Evolutionary conservation across 148 eudicot genomes (phyloP).

Genomic region (Selenicereus undatus): DNA sequence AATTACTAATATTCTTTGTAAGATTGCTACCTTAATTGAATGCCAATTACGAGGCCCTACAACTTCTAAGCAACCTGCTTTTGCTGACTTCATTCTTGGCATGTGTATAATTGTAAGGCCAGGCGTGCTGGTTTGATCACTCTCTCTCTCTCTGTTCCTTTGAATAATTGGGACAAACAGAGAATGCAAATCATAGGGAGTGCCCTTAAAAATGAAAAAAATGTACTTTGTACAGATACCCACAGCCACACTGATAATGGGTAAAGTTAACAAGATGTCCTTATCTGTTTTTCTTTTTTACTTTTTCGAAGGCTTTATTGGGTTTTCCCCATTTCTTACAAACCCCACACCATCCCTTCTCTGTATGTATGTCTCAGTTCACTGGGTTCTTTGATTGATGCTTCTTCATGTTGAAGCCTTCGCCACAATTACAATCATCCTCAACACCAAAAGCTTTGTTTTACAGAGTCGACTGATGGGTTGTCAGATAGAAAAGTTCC

Average conservation of each 20-base stretch:
- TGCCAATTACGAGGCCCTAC: constrained; percentile 10
- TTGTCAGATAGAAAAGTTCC: not conserved
- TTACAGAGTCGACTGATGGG: constrained; percentile 8
- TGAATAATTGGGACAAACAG: constrained; percentile 2
- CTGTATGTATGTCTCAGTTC: not conserved
- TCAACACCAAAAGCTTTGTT: constrained; percentile 12
- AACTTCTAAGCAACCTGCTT: not conserved
- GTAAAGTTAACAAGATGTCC: constrained; percentile 14
- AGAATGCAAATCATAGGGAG: constrained; percentile 3
- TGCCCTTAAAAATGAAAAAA: constrained; percentile 9
- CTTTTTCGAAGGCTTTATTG: constrained; percentile 9
- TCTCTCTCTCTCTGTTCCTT: not conserved
- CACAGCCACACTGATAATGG: constrained; percentile 10
- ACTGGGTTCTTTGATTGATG: constrained; percentile 34
- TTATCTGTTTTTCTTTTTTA: constrained; percentile 8
- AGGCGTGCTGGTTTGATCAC: constrained; percentile 29
- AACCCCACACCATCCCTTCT: not conserved
- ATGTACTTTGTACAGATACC: constrained; percentile 27
- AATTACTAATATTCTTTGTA: not conserved
- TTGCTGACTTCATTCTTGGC: not conserved
- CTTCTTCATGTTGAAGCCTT: constrained; percentile 29
- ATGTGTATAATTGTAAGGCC: not conserved
- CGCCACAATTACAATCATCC: constrained; percentile 20
- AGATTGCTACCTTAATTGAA: not conserved
- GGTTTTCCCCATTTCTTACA: constrained; percentile 12